Base-by-base conservation (phyloP, 192 early-diverging fungal genomes). In the Podila clonocystis region DNA sequence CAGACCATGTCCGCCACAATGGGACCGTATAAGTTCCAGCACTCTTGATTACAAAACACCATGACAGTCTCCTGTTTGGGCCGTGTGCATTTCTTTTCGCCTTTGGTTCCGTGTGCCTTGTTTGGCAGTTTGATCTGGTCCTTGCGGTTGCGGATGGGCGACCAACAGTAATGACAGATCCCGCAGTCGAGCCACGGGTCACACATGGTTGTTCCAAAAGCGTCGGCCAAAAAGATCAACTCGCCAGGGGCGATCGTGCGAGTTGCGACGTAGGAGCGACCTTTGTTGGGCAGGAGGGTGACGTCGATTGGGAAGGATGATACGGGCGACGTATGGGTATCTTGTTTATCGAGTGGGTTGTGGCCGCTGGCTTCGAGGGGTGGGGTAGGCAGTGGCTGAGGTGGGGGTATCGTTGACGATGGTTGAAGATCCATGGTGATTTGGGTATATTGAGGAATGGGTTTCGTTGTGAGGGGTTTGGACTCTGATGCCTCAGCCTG, bases 141-240 rank as follows among this genome's bases (percentile, higher is more conserved):
- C 17, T 63, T 72, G 50, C 49, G 68, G 41, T 79, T 29, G 19
- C 8, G 65, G 62, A 72, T 79, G 6, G 38, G 30, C 5, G 30
- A 30, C 76, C 76, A 79, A 15, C 76, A 79, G 41, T 79, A 71
- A 49, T 79, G 70, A 31, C 76, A 79, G 22, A 79, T 65, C 36
- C 76, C 76, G 59, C 70, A 79, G 55, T 79, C 70, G 2, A 79
- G 65, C 76, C 76, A 79, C 1, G 69, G 70, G 49, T 79, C 76
- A 22, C 76, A 79, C 65, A 79, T 67, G 20, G 76, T 79, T 3
- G 76, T 79, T 11, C 76, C 76, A 59, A 61, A 72, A 0, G 76
- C 58, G 33, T 79, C 70, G 1, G 76, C 76, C 11, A 79, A 62
- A 64, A 79, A 72, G 30, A 79, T 34, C 29, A 71, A 65, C 60